Base-by-base conservation (phyloP, 495 filamentous ascomycete genomes). In the Hypoxylon trugodes region DNA sequence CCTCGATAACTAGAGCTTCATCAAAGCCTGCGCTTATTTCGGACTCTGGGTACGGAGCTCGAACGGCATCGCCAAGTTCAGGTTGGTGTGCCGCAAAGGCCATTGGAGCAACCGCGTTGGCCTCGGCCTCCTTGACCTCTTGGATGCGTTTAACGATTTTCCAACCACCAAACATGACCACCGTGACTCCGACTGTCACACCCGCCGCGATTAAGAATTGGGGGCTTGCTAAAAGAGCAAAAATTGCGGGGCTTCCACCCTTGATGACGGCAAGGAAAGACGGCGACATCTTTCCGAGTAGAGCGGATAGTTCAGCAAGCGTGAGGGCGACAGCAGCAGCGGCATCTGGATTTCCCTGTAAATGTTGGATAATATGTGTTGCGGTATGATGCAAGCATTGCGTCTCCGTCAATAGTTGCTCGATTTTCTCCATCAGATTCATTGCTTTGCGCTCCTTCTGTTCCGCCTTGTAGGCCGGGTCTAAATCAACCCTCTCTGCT, bases 171-270 rank as follows among this genome's bases (percentile, higher is more conserved):
- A 98, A 87, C 77, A 95, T 93, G 65, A 98, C 89, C 3, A 98
- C 86, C 0, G 93, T 97, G 10, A 94, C 89, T 10, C 93, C 93
- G 0, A 96, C 85, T 0, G 90, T 93, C 19, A 97, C 86, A 15
- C 95, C 91, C 12, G 90, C 91, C 16, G 94, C 90, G 61, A 98
- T 96, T 28, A 96, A 80, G 70, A 98, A 98, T 70, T 98, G 91
- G 12, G 95, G 95, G 53, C 86, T 89, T 12, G 88, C 86, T 1
- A 98, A 83, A n/a, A 98, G 79, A 1, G 89, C 92, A 63, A 96
- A 94, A 26, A 97, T 84, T 9, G 88, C 84, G 0, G 95, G 95
- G 46, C 91, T 90, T 5, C 87, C 86, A 18, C 86, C 78, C 69
- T 96, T 97, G 62, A 98, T 61, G 2, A 86, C 76, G 8, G 82